Evolutionary conservation across 140 eudicot species (phyloP).

Genomic region (Erigeron philadelphicus): DNA sequence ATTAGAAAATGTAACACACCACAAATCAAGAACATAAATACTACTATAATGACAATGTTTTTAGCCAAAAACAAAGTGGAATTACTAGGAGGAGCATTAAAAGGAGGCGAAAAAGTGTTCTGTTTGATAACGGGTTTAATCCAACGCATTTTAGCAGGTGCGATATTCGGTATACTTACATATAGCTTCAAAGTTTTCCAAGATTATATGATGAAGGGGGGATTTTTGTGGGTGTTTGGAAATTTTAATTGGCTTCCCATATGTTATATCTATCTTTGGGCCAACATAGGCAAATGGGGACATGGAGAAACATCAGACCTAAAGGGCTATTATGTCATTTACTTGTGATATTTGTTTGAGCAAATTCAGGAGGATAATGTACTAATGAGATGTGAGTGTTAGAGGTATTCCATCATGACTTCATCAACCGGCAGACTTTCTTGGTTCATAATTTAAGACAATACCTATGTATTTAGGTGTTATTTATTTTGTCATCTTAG

Average conservation of each 20-base stretch:
- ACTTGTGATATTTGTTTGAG: not conserved
- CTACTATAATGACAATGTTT: constrained; percentile 22
- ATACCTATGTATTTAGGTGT: not conserved
- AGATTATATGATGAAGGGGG: constrained; percentile 24
- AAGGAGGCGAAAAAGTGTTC: constrained; percentile 10
- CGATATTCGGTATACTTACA: not conserved
- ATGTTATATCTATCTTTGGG: constrained; percentile 18
- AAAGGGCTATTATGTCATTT: constrained; percentile 20
- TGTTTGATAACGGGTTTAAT: constrained; percentile 25
- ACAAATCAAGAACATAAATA: constrained; percentile 22
- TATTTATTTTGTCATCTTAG: not conserved
- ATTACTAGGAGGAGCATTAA: constrained; percentile 17
- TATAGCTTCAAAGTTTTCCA: constrained; percentile 18
- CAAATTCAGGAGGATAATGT: not conserved
- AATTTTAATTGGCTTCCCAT: constrained; percentile 18
- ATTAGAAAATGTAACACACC: constrained; percentile 26
- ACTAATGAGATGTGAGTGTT: not conserved
- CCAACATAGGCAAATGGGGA: constrained; percentile 24
- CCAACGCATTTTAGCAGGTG: constrained; percentile 24
- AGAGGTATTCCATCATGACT: not conserved
- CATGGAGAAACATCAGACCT: constrained; percentile 11
- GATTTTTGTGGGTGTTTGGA: constrained; percentile 20
- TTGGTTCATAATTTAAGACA: constrained; percentile 7
- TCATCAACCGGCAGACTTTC: not conserved
- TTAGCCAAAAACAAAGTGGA: constrained; percentile 20